Conservation (phyloP, 139 green algal species). For the Asterochloris erici region DNA sequence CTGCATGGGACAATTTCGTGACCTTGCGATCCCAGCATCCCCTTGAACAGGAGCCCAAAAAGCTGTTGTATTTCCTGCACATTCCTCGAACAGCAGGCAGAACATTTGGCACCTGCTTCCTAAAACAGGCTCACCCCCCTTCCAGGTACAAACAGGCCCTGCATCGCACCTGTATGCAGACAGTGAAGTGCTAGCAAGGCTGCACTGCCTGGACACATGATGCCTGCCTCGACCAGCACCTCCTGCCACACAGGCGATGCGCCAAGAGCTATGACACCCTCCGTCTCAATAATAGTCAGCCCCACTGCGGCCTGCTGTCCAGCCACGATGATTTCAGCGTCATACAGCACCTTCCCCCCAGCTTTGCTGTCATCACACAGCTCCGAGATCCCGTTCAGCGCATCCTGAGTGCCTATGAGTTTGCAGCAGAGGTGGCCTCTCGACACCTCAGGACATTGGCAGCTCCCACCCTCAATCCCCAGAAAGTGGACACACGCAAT, state of each 20-base stretch:
- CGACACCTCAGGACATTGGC: conserved; percentile 2
- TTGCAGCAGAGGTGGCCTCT: conserved; percentile 62
- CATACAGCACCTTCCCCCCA: conserved; percentile 45
- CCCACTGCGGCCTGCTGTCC: conserved; percentile 67
- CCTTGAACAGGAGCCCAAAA: not conserved
- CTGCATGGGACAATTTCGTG: too few relatives aligned
- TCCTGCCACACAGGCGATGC: conserved; percentile 51
- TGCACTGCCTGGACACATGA: too few relatives aligned
- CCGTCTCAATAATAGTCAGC: conserved; percentile 53
- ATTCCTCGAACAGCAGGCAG: conserved; percentile 89
- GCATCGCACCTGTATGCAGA: too few relatives aligned
- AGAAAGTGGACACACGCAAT: conserved; percentile 64
- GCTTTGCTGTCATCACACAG: conserved; percentile 39
- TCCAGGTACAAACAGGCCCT: not conserved
- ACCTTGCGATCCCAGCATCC: too few relatives aligned
- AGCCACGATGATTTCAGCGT: conserved; percentile 90
- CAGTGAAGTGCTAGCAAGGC: too few relatives aligned
- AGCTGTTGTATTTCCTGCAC: conserved; percentile 89
- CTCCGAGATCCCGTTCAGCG: conserved; percentile 76
- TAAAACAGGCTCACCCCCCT: conserved; percentile 55
- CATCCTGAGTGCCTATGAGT: conserved; percentile 88
- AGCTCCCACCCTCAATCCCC: conserved; percentile 1
- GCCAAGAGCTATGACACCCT: conserved; percentile 83
- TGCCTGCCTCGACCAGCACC: not conserved
- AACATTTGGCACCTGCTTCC: conserved; percentile 82